A percentile compares a stretch with the other conserved stretches of the same genome.
Conservation (phyloP, 805 yeast species). For the Nakazawaea wickerhamii region DNA sequence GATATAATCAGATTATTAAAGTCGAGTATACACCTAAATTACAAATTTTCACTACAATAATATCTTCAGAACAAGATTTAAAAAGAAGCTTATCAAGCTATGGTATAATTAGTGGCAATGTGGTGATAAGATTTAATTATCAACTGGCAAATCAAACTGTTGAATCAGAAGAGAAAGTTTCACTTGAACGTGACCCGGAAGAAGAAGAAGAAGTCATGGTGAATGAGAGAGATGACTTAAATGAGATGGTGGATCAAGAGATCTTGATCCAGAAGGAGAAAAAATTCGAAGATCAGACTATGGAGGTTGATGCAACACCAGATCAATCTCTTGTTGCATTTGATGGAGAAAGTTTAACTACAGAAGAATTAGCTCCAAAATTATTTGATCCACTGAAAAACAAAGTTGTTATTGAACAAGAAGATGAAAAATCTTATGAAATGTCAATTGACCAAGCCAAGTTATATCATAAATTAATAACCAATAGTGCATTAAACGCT, state of each 20-base stretch:
- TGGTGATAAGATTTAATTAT: conserved; percentile 23
- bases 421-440: conserved; percentile 36
- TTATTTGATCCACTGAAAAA: conserved; percentile 5
- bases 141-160: conserved; percentile 9
- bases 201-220: conserved; percentile 6
- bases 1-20: conserved; percentile 2
- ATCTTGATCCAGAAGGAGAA: conserved; percentile 6
- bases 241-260: conserved; percentile 12
- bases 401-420: conserved; percentile 6
- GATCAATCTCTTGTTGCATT: background rate
- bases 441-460: conserved; percentile 48
- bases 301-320: background rate
- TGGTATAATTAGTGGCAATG: conserved; percentile 23
- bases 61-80: conserved; percentile 18
- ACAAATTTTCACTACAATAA: conserved; percentile 21
- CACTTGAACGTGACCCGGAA: background rate
- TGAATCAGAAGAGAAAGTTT: background rate
- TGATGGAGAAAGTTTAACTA: background rate
- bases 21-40: conserved; percentile 17
- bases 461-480: conserved; percentile 44
- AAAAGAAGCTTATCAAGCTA: conserved; percentile 18
- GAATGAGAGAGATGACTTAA: conserved; percentile 6
- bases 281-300: conserved; percentile 4
- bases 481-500: conserved; percentile 19
- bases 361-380: conserved; percentile 3